Evolutionary conservation across 1,284 basidiomycete genomes (phyloP).

Genomic region (Fomitopsis pinicola): DNA sequence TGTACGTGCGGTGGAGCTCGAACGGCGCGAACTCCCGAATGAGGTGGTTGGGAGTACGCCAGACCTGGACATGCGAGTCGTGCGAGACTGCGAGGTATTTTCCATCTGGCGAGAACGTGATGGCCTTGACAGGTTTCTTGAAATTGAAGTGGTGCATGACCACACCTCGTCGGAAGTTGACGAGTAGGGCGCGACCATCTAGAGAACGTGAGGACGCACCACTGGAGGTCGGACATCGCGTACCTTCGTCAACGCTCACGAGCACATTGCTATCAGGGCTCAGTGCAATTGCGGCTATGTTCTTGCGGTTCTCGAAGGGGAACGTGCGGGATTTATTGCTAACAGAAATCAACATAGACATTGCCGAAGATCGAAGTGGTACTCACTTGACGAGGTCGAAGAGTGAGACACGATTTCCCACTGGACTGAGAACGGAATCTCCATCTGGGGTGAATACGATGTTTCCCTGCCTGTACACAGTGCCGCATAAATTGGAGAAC

Average conservation of each 20-base stretch:
- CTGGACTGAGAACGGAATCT: constrained; percentile 88
- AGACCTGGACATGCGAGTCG: constrained; percentile 90
- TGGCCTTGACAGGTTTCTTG: constrained; percentile 80
- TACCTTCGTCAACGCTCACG: constrained; percentile 91
- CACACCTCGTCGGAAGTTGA: constrained; percentile 80
- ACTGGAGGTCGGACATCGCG: constrained; percentile 7
- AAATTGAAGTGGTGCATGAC: constrained; percentile 95
- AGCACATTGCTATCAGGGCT: constrained; percentile 89
- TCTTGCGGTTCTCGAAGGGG: constrained; percentile 93
- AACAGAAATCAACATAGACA: constrained; percentile 10
- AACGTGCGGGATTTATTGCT: constrained; percentile 95
- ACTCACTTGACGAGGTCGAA: constrained; percentile 96
- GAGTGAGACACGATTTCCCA: constrained; percentile 94
- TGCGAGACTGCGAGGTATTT: constrained; percentile 94
- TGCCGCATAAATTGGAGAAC: constrained; percentile 95
- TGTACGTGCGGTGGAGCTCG: constrained; percentile 90
- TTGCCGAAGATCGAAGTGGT: background rate
- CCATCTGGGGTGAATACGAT: constrained; percentile 92
- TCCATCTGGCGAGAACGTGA: constrained; percentile 92
- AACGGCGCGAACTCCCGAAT: constrained; percentile 97
- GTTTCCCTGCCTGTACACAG: constrained; percentile 95
- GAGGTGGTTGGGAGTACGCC: constrained; percentile 91
- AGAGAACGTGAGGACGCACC: background rate
- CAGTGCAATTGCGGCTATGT: constrained; percentile 85
- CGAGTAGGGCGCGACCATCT: constrained; percentile 88